Evolutionary conservation across 331 rosid genomes (phyloP).

Genomic region (Quercus tomentella): DNA sequence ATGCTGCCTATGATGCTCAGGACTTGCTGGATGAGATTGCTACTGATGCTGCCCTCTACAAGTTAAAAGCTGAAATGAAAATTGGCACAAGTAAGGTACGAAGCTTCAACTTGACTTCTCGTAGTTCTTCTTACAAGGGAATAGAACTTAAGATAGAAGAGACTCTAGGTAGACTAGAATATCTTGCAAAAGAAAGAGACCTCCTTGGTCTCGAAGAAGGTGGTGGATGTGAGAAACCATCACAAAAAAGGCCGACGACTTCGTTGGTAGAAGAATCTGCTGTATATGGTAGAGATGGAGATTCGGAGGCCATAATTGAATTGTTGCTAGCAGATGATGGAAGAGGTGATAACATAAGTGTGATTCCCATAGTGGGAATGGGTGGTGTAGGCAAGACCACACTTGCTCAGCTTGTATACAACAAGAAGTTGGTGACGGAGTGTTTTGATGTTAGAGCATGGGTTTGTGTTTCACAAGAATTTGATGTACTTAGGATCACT

Average conservation of each 20-base stretch:
- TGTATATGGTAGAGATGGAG: background rate
- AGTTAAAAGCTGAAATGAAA: background rate
- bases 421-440: background rate
- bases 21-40: slow-evolving; percentile 15
- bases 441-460: slow-evolving; percentile 19
- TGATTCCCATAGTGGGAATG: slow-evolving; percentile 21
- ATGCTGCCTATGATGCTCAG: slow-evolving; percentile 18
- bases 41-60: background rate
- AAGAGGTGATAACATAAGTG: background rate
- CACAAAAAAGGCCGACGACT: background rate
- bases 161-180: background rate
- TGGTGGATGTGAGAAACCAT: background rate
- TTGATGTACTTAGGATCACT: slow-evolving; percentile 10
- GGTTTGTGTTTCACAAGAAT: slow-evolving; percentile 23
- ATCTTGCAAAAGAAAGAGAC: background rate
- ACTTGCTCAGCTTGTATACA: slow-evolving; percentile 26
- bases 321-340: background rate
- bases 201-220: slow-evolving; percentile 2
- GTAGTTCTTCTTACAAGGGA: background rate
- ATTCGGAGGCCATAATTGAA: background rate
- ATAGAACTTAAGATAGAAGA: background rate
- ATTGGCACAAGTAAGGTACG: background rate
- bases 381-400: slow-evolving; percentile 38
- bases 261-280: background rate
- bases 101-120: background rate